Evolutionary conservation across 208 protist species (phyloP), one percentile per base, ranked within the genome.

Genomic region (Trypanosoma caninum): DNA sequence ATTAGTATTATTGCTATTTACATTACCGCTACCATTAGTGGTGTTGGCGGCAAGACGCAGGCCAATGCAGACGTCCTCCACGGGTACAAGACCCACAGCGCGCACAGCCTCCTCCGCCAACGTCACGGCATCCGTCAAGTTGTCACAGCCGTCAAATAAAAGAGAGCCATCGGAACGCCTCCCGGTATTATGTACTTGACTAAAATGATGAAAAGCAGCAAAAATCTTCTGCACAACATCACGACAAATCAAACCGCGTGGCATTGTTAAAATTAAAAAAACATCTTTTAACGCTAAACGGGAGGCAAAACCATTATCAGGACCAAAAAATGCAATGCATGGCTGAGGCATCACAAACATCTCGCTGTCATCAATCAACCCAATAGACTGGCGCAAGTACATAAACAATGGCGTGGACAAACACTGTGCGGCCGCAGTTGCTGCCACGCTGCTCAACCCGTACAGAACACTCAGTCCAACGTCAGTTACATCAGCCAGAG

Each of bases 371-470:
- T 22, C 16, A 3, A 20, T 31, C 16, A 22, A 8, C 2, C 11
- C 34, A 6, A 58, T 25, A 2, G 25, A 20, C 0, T 50, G 18
- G 10, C 65, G 34, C 7, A 82, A 8, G 68, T 83, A 72, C n/a
- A 67, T 50, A 65, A 82, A 76, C 14, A 87, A 53, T 7, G 80
- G 56, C 11, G 72, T 20, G 20, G 60, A 25, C 2, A 65, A 33
- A 41, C 74, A 80, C 18, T 65, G 72, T 3, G 86, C 70, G 4
- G 82, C 76, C 2, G 74, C 80, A 33, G 66, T 37, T 1, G 77
- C 57, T 8, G 86, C 82, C 22, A 76, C 63, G 18, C 80, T 28
- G 53, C 86, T 93, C 33, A 93, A n/a, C 5, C 65, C 74, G 55
- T 74, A 79, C 52, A 59, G 16, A 68, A 45, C 14, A 42, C 52